These are phyloP conservation scores for Vanrija sp. DNA, from an alignment of 1,284 basidiomycete genomes.

Conservation along the genomic window DNA sequence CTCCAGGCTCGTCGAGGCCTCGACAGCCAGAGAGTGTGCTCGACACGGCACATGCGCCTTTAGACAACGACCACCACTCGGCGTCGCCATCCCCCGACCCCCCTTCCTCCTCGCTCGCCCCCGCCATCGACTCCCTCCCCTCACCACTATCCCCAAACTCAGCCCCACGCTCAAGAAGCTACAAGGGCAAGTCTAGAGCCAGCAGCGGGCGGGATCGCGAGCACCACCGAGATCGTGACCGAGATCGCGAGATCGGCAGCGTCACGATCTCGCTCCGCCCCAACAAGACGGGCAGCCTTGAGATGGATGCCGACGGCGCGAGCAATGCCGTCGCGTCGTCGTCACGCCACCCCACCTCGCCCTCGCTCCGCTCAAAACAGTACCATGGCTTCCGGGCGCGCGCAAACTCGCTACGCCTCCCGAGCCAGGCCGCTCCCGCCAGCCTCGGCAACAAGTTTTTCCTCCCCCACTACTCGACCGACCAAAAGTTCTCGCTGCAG, in stretches of 20 bases:
- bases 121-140: too few species aligned
- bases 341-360: background rate
- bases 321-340: background rate
- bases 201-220: slow-evolving; percentile 10
- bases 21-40: too few species aligned
- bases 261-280: slow-evolving; percentile 33
- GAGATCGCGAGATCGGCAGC: slow-evolving; percentile 25
- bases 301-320: background rate
- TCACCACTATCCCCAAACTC: too few species aligned
- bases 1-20: too few species aligned
- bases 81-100: too few species aligned
- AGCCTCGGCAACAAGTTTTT: slow-evolving; percentile 24
- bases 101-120: too few species aligned
- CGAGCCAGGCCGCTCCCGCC: background rate
- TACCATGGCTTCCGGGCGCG: slow-evolving; percentile 16
- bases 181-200: background rate
- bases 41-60: too few species aligned
- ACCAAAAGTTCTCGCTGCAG: slow-evolving; percentile 42
- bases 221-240: slow-evolving; percentile 5
- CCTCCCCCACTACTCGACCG: slow-evolving; percentile 47
- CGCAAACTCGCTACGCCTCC: slow-evolving; percentile 29
- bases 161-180: background rate
- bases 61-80: background rate
- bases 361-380: background rate
- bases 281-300: background rate